Base-by-base conservation (phyloP, 345 rosid genomes). In the Citrus mangshanensis region DNA sequence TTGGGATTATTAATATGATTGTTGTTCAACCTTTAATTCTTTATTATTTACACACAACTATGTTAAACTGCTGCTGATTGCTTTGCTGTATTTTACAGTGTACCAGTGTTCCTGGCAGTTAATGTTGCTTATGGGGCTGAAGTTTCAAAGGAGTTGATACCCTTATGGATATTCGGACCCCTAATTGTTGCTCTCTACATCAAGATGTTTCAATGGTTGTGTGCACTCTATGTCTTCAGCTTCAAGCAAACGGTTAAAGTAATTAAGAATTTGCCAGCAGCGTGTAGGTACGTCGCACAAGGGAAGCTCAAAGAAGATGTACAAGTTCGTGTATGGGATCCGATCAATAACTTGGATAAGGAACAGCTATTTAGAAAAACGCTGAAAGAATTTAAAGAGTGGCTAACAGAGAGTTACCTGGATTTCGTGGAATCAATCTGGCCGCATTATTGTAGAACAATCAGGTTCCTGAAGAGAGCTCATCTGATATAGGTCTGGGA, bases 401-500 rank as follows among this genome's bases (percentile, higher is more conserved):
- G 93, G 96, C 16, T 88, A 80, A 27, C 76, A 83, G 99, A 95
- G 86, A 87, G 73, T 82, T 89, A 91, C 83, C 74, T 95, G 85
- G 98, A 92, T 79, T 93, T 75, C 76, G 86, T 95, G 76, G 98
- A 95, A 78, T 91, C 93, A 38, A 79, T 95, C 83, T 95, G 99
- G 98, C 98, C 98, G n/a, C 86, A 84, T 82, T 93, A 95, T 84
- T 95, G 99, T 85, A 87, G 96, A 85, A 91, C 98, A 55, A 89
- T 95, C 87, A 88, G 99, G 83, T 95, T 93, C 84, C 87, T 95
- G 32, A 95, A 95, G 87, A 95, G 90, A 88, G 97, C 97, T 75
- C 91, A 93, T 84, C 84, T 95, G 72, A 87, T 95, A 68, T 93
- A 86, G 81, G 34, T 69, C 30, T 60, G 54, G 61, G 68, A 75